Conservation (phyloP, 257 asterid genomes). For the Cinchona pubescens region DNA sequence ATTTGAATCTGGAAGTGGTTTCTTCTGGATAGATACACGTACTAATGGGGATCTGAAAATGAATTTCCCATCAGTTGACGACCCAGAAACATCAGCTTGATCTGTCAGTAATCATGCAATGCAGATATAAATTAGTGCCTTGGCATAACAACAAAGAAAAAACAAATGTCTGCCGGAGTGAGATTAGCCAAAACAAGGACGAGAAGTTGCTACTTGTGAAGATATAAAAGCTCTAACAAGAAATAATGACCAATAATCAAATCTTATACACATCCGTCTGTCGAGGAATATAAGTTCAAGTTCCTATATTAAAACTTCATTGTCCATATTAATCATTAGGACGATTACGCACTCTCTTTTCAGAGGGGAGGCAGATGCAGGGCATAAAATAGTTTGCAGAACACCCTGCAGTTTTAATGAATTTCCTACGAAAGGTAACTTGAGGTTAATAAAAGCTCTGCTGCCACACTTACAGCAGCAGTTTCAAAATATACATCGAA, state of each 20-base stretch:
- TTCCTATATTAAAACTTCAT: not conserved
- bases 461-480: too few relatives aligned
- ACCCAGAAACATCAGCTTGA: slow-evolving; percentile 10
- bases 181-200: not conserved
- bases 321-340: not conserved
- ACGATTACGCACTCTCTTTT: too few relatives aligned
- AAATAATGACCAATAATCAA: not conserved
- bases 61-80: slow-evolving; percentile 9
- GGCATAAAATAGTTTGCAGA: too few relatives aligned
- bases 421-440: too few relatives aligned
- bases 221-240: not conserved
- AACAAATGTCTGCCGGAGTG: too few relatives aligned
- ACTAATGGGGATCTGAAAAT: slow-evolving; percentile 33
- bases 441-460: too few relatives aligned
- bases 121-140: not conserved
- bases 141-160: not conserved
- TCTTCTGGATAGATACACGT: slow-evolving; percentile 49
- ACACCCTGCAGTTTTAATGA: too few relatives aligned
- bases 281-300: too few relatives aligned
- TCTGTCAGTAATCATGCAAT: slow-evolving; percentile 18
- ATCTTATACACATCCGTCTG: not conserved
- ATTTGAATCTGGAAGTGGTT: slow-evolving; percentile 24
- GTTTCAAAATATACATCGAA: too few relatives aligned
- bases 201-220: not conserved
- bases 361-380: too few relatives aligned